Base-by-base conservation (phyloP, 176 grass and related monocot genomes). In the Thalia dealbata region DNA sequence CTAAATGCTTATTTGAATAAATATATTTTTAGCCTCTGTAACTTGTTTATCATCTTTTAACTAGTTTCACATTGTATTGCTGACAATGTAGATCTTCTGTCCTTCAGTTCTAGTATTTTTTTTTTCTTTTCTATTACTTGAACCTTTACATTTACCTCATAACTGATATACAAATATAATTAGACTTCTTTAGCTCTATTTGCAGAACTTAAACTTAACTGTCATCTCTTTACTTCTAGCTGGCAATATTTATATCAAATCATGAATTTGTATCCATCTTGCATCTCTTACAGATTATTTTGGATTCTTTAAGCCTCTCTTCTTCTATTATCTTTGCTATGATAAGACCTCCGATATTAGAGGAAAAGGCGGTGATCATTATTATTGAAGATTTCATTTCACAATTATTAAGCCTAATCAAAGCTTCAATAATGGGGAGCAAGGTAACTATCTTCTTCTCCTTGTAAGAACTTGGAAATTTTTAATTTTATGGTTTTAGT, bases 211-310 rank as follows among this genome's bases (percentile, higher is more conserved):
- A 67, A 38, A n/a, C n/a, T n/a, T n/a, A n/a, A n/a, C n/a, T 67
- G 6, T 43, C 18, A 67, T 67, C n/a, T 42, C n/a, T 42, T 28
- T 42, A 67, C 16, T n/a, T 69, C 38, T 76, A 63, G 75, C 35
- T 62, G 58, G 24, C 46, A n/a, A n/a, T 50, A 28, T 74, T 59
- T 50, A 75, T 67, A 2, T 44, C 52, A 22, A 74, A 73, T 48
- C 13, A 60, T 73, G 76, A 42, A 81, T 75, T 69, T 80, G 74
- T 35, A 14, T 44, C 6, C 21, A 77, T 73, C 11, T 78, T 54
- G 26, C 6, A 52, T 84, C 76, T 48, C 65, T 22, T 84, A 62
- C 77, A 97, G 90, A 86, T 93, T 81, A 75, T 91, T 88, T 90
- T 77, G 55, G 59, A 88, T 82, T 55, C 61, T 63, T 83, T 92